phyloP scores from a whole-genome alignment of 345 rosid species.

The Populus davidiana region DNA sequence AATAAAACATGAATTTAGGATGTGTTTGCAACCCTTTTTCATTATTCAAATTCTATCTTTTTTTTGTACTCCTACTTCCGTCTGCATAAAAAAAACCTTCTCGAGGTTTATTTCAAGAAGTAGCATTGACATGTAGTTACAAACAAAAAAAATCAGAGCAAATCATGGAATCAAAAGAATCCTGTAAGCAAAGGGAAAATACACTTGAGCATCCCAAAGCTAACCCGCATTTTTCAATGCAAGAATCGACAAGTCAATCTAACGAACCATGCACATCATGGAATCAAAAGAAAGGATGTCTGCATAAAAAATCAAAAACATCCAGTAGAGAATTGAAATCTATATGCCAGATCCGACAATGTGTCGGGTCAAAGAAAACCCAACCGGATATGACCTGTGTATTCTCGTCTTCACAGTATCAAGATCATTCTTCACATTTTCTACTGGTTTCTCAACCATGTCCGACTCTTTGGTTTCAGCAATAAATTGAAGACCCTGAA shows the following conservation, averaged over 20 bases:
- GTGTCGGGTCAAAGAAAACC: constrained; percentile 57
- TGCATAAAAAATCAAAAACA: not conserved
- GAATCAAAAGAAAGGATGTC: not conserved
- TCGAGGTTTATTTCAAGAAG: not conserved
- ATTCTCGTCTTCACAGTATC: constrained; percentile 42
- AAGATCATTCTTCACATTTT: constrained; percentile 17
- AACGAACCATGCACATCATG: not conserved
- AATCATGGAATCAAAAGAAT: too few relatives aligned
- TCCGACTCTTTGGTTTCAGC: constrained; percentile 41
- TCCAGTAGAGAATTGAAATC: not conserved
- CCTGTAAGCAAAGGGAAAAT: not conserved
- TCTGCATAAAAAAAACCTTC: too few relatives aligned
- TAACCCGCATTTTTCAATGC: not conserved
- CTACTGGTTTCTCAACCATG: constrained; percentile 26
- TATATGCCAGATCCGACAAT: constrained; percentile 9
- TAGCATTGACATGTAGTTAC: not conserved
- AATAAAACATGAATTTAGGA: too few relatives aligned
- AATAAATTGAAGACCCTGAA: constrained; percentile 79
- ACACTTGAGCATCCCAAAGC: constrained; percentile 1
- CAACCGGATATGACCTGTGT: constrained; percentile 65
- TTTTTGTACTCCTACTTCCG: too few relatives aligned
- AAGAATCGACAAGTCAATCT: not conserved
- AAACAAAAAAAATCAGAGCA: not conserved
- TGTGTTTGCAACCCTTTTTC: too few relatives aligned
- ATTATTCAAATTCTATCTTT: too few relatives aligned